A percentile compares a stretch with the other conserved stretches of the same genome.
Evolutionary conservation across 257 asterid species (phyloP).

Genomic region (Thymus quinquecostatus): DNA sequence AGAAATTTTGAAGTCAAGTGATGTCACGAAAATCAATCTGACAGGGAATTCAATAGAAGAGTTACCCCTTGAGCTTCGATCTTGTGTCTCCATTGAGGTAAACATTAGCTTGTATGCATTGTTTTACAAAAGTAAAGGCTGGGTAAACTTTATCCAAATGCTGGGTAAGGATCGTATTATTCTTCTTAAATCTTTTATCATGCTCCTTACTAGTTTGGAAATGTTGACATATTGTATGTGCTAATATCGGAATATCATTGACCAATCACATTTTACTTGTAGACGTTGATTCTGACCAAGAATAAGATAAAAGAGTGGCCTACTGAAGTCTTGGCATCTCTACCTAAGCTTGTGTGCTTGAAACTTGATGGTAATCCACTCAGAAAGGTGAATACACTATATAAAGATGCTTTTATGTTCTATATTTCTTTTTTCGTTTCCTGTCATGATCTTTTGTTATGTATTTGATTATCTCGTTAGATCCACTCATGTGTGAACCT

Average conservation of each 20-base stretch:
- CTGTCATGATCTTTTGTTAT: slow-evolving; percentile 9
- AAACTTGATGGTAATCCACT: slow-evolving; percentile 89
- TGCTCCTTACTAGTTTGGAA: slow-evolving; percentile 9
- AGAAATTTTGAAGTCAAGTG: slow-evolving; percentile 72
- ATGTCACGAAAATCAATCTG: slow-evolving; percentile 76
- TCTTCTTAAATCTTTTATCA: slow-evolving; percentile 5
- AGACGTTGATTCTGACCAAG: slow-evolving; percentile 82
- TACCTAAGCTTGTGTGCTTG: slow-evolving; percentile 81
- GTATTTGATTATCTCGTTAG: slow-evolving; percentile 17
- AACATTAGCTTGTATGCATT: slow-evolving; percentile 30
- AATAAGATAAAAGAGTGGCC: slow-evolving; percentile 96
- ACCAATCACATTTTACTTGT: slow-evolving; percentile 32
- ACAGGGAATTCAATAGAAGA: slow-evolving; percentile 79
- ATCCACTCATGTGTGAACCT: slow-evolving; percentile 25
- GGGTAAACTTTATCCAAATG: slow-evolving; percentile 13
- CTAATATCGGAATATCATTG: slow-evolving; percentile 25
- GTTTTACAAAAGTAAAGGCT: slow-evolving; percentile 19
- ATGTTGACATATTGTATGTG: slow-evolving; percentile 12
- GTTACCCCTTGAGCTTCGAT: slow-evolving; percentile 75
- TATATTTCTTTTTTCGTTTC: background rate
- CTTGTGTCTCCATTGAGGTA: slow-evolving; percentile 85
- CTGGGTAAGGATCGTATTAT: slow-evolving; percentile 1
- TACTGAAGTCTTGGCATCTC: slow-evolving; percentile 60
- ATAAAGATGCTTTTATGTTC: background rate
- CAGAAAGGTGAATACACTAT: slow-evolving; percentile 55